Evolutionary conservation across 768 basidiomycete species (phyloP), one percentile per base, ranked within the genome.

Genomic region (Tylopilus balloui): DNA sequence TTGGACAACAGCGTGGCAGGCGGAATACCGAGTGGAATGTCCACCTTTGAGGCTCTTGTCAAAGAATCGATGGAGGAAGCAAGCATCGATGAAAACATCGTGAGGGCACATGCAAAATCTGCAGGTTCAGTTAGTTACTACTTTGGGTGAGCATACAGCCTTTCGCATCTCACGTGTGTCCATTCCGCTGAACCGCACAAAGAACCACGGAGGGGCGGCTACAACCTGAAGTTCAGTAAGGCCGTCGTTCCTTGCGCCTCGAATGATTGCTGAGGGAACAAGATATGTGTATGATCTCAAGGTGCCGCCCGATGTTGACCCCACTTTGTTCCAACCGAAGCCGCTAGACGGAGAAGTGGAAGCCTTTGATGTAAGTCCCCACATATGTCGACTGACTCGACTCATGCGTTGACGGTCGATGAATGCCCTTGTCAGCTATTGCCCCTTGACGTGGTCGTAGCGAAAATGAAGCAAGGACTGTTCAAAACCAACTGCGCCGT

Each of bases 31-130:
- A 81, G 84, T 17, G 90, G 92, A 1, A 83, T 86, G 71, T 62
- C 77, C 0, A 68, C 79, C 4, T 79, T 88, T 41, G 86, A 92
- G 41, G 77, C 83, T 2, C 71, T 97, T 37, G 77, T 94, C 31
- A 96, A 95, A 63, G 95, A 97, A 66, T 86, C 89, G 47, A 84
- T 81, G 76, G 95, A 98, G 62, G 95, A 99, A 66, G 95, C 93
- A 2, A 91, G 85, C 56, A 73, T 97, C 20, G 72, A 75, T 3
- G 83, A 83, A 44, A 66, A 72, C n/a, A 63, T 91, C 38, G 81
- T 90, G 11, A 71, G 77, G 41, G 69, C 74, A 19, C 70, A 84
- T 52, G 73, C 84, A 12, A 79, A 76, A 52, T 58, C 79, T 7
- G 79, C 75, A 10, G 92, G 93, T 4, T 77, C 79, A 2, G 68